These are phyloP conservation scores for Cladorrhinum samala DNA, from an alignment of 495 filamentous ascomycete genomes.

Conservation along the genomic window DNA sequence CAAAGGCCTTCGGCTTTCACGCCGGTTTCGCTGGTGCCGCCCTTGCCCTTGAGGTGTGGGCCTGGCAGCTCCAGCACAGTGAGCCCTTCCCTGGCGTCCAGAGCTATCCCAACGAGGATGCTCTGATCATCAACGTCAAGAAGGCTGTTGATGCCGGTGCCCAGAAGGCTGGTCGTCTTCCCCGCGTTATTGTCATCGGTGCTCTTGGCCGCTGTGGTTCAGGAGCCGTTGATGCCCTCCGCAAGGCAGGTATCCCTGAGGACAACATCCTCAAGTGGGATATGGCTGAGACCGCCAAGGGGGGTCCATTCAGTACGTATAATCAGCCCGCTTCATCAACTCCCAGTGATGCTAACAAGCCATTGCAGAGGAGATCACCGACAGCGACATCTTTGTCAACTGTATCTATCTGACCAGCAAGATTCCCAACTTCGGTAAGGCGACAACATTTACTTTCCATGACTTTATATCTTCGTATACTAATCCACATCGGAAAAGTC, in stretches of 20 bases:
- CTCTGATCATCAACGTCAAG: slow-evolving; percentile 69
- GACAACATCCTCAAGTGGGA: slow-evolving; percentile 85
- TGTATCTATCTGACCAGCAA: slow-evolving; percentile 73
- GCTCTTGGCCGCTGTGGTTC: slow-evolving; percentile 79
- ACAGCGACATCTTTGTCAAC: slow-evolving; percentile 79
- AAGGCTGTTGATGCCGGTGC: slow-evolving; percentile 63
- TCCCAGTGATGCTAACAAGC: slow-evolving; percentile 7
- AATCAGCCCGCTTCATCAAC: neutral
- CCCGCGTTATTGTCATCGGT: slow-evolving; percentile 56
- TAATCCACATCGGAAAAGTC: no score
- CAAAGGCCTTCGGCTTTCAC: slow-evolving; percentile 55
- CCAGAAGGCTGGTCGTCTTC: slow-evolving; percentile 51
- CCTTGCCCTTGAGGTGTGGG: slow-evolving; percentile 78
- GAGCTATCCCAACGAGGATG: slow-evolving; percentile 70
- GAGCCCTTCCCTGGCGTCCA: slow-evolving; percentile 61
- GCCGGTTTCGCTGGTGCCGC: slow-evolving; percentile 80
- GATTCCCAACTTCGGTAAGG: slow-evolving; percentile 30
- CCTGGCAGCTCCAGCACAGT: slow-evolving; percentile 73
- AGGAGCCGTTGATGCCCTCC: slow-evolving; percentile 75
- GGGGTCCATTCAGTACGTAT: slow-evolving; percentile 67
- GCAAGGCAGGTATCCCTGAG: slow-evolving; percentile 66
- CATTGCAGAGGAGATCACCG: slow-evolving; percentile 61
- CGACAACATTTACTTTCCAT: no score
- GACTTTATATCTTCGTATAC: no score
- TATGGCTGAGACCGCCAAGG: slow-evolving; percentile 76